phyloP scores from a whole-genome alignment of 192 early-diverging fungal genomes.

The Geosiphon pyriformis region DNA sequence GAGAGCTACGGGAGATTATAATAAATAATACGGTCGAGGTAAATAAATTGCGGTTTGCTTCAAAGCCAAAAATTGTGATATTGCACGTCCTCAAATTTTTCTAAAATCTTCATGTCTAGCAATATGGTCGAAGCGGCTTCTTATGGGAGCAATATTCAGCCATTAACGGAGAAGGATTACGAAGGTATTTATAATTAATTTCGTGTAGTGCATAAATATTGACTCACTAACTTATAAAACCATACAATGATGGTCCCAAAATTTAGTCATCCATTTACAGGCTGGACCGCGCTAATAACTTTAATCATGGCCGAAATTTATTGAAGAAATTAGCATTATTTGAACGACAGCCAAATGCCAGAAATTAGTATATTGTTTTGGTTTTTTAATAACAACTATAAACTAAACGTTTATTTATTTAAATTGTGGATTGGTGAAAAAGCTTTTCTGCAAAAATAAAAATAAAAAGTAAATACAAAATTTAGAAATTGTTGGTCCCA shows the following conservation, averaged over 20 bases:
- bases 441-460: too few species aligned
- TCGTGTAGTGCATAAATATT: neutral
- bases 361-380: too few species aligned
- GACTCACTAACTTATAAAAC: too few species aligned
- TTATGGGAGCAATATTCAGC: conserved; percentile 92
- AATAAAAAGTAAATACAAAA: too few species aligned
- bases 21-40: conserved; percentile 71
- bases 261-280: conserved; percentile 89
- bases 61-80: neutral
- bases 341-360: too few species aligned
- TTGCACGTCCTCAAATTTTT: neutral
- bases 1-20: conserved; percentile 64
- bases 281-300: conserved; percentile 83
- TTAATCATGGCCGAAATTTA: conserved; percentile 85
- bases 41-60: conserved; percentile 11
- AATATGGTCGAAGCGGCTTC: conserved; percentile 73
- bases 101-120: conserved; percentile 28
- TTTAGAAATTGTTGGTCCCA: too few species aligned
- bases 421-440: too few species aligned
- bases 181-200: conserved; percentile 27
- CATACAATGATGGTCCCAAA: too few species aligned
- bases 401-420: too few species aligned
- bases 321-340: too few species aligned
- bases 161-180: conserved; percentile 62
- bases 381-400: too few species aligned